These are phyloP conservation scores for Juglanconis sp. DNA, from an alignment of 2,329 filamentous ascomycete genomes.

Conservation along the genomic window DNA sequence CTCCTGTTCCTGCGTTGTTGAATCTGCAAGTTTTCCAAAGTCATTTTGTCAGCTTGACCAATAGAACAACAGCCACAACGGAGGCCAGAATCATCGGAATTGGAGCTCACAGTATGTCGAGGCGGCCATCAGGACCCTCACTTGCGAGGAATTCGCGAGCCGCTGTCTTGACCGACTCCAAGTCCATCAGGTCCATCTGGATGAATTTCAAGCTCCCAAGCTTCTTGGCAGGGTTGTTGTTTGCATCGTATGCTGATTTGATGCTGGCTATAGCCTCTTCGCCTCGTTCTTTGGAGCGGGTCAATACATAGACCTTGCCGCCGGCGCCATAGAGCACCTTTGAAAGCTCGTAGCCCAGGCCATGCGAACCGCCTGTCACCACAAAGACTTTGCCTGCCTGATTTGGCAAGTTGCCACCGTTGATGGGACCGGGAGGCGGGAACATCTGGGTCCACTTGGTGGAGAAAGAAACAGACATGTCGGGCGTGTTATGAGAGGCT, in stretches of 20 bases:
- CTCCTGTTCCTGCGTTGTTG: slow-evolving; percentile 24
- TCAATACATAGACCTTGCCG: slow-evolving; percentile 48
- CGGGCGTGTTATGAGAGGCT: slow-evolving; percentile 19
- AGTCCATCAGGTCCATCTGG: slow-evolving; percentile 20
- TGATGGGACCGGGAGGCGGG: slow-evolving; percentile 17
- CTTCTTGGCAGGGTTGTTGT: background rate
- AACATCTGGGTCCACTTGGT: slow-evolving; percentile 22
- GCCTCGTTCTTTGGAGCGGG: slow-evolving; percentile 29
- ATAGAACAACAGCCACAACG: too few relatives aligned
- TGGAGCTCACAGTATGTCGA: slow-evolving; percentile 17
- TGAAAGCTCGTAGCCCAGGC: slow-evolving; percentile 44
- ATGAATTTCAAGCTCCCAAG: slow-evolving; percentile 20
- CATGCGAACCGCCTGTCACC: slow-evolving; percentile 36
- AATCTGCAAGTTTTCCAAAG: slow-evolving; percentile 3
- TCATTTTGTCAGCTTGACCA: too few relatives aligned
- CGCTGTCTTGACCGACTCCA: slow-evolving; percentile 17
- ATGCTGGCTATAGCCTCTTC: slow-evolving; percentile 21
- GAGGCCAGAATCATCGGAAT: too few relatives aligned
- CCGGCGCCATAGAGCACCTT: slow-evolving; percentile 48
- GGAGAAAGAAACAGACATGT: slow-evolving; percentile 9
- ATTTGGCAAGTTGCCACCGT: slow-evolving; percentile 16
- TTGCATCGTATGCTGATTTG: slow-evolving; percentile 10
- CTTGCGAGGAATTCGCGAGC: slow-evolving; percentile 15
- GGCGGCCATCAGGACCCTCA: slow-evolving; percentile 12
- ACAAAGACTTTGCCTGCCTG: slow-evolving; percentile 30